These are phyloP conservation scores for Coemansia furcata DNA, from an alignment of 192 early-diverging fungal species.

Conservation along the genomic window DNA sequence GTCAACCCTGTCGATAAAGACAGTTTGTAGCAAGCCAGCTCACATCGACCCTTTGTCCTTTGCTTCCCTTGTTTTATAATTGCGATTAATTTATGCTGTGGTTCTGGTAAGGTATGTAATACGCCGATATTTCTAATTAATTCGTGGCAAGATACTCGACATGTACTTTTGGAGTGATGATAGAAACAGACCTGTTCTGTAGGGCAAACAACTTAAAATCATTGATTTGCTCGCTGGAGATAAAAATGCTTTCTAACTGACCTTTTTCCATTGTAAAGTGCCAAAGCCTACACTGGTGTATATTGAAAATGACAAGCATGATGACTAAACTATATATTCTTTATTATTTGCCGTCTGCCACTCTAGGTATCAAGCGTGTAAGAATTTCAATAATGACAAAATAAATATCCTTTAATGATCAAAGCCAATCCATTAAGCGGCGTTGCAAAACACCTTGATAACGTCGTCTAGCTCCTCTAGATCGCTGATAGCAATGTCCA, in stretches of 20 bases:
- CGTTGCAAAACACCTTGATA: conserved; percentile 57
- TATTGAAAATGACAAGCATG: background rate
- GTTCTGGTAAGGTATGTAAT: conserved; percentile 13
- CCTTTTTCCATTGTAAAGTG: background rate
- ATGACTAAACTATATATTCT: background rate
- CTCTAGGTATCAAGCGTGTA: background rate
- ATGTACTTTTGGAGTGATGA: conserved; percentile 30
- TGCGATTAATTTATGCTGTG: background rate
- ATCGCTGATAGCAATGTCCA: conserved; percentile 53
- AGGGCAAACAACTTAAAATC: conserved; percentile 39
- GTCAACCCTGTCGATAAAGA: background rate
- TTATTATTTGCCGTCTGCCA: background rate
- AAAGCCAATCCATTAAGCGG: background rate
- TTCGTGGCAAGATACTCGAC: background rate
- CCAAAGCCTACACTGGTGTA: background rate
- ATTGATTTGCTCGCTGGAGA: conserved; percentile 40
- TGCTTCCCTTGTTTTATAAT: background rate
- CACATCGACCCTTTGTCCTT: background rate
- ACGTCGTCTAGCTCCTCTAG: conserved; percentile 68
- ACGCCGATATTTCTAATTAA: background rate
- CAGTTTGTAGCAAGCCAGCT: background rate
- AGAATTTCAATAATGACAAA: too few species aligned
- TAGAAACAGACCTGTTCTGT: conserved; percentile 52
- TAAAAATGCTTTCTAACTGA: conserved; percentile 30
- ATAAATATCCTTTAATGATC: background rate